Percentiles rank a stretch among this genome's conserved stretches.
Conservation (phyloP, 352 stramenopile species). For the Thalassiosira sp. region DNA sequence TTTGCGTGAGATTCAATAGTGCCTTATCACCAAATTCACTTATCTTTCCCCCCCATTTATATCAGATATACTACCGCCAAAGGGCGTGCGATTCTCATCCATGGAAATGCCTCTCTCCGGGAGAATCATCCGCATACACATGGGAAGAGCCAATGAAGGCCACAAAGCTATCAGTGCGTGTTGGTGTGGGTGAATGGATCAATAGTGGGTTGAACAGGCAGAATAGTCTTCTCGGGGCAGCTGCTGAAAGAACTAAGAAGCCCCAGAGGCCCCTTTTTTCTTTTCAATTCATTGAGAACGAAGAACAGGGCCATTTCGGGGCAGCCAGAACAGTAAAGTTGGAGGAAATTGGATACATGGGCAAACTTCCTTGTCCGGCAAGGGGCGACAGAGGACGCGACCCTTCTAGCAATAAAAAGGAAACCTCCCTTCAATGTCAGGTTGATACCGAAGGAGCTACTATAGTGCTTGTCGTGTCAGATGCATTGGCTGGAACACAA, state of each 20-base stretch:
- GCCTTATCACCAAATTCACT: neutral
- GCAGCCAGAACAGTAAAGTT: conserved; percentile 70
- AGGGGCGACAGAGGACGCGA: conserved; percentile 24
- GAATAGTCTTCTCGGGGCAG: neutral
- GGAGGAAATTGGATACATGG: conserved; percentile 81
- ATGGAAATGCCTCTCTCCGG: conserved; percentile 79
- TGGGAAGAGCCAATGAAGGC: conserved; percentile 83
- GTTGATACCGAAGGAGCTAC: conserved; percentile 81
- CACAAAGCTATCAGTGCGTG: conserved; percentile 75
- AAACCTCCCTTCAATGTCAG: conserved; percentile 66
- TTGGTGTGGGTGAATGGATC: conserved; percentile 49
- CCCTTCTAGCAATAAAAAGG: conserved; percentile 11
- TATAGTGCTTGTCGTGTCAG: conserved; percentile 77
- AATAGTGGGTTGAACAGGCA: conserved; percentile 13
- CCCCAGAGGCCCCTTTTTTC: conserved; percentile 39
- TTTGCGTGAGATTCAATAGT: no score
- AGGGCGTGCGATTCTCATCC: conserved; percentile 70
- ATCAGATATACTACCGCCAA: conserved; percentile 77
- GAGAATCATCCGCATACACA: conserved; percentile 70
- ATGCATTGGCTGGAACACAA: conserved; percentile 47
- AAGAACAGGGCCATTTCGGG: conserved; percentile 80
- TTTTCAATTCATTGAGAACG: conserved; percentile 74
- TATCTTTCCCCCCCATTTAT: no score
- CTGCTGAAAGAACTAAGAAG: conserved; percentile 17
- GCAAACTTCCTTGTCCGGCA: conserved; percentile 61